Evolutionary conservation across 441 rosid species (phyloP).

Genomic region (Lepidium campestre): DNA sequence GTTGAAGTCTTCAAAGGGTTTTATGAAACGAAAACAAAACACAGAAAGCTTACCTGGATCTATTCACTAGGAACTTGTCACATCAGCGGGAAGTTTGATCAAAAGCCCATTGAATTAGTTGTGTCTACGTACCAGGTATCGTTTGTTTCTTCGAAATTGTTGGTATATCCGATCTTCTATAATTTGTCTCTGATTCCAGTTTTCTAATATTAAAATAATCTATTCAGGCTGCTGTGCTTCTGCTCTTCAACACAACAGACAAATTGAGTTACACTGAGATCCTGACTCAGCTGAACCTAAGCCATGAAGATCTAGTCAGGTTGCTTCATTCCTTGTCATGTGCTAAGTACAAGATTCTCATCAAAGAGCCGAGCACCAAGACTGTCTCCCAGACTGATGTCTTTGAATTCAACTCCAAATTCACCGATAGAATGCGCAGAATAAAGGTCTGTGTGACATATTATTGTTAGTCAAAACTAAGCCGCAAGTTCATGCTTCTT

Average conservation of each 20-base stretch:
- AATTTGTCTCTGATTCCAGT: not conserved
- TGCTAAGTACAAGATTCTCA: slow-evolving; percentile 84
- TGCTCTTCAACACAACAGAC: slow-evolving; percentile 76
- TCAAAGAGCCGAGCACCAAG: slow-evolving; percentile 73
- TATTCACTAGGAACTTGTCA: slow-evolving; percentile 89
- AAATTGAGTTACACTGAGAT: slow-evolving; percentile 77
- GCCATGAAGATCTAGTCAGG: slow-evolving; percentile 76
- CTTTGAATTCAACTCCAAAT: slow-evolving; percentile 81
- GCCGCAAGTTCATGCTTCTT: not conserved
- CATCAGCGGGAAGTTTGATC: slow-evolving; percentile 75
- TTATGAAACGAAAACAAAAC: slow-evolving; percentile 74
- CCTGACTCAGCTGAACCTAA: slow-evolving; percentile 70
- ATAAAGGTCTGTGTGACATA: slow-evolving; percentile 54
- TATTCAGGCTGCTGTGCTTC: slow-evolving; percentile 68
- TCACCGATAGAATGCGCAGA: slow-evolving; percentile 84
- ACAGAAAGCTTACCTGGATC: slow-evolving; percentile 92
- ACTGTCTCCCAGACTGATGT: slow-evolving; percentile 52
- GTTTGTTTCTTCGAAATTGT: not conserved
- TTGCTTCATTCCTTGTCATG: slow-evolving; percentile 91
- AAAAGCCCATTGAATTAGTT: slow-evolving; percentile 71
- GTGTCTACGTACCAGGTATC: slow-evolving; percentile 94
- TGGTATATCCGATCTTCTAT: not conserved
- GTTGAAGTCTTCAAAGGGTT: slow-evolving; percentile 85
- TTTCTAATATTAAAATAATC: not conserved
- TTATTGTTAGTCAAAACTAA: not conserved